Conservation (phyloP, 192 early-diverging fungal genomes). For the Linnemannia elongata region DNA sequence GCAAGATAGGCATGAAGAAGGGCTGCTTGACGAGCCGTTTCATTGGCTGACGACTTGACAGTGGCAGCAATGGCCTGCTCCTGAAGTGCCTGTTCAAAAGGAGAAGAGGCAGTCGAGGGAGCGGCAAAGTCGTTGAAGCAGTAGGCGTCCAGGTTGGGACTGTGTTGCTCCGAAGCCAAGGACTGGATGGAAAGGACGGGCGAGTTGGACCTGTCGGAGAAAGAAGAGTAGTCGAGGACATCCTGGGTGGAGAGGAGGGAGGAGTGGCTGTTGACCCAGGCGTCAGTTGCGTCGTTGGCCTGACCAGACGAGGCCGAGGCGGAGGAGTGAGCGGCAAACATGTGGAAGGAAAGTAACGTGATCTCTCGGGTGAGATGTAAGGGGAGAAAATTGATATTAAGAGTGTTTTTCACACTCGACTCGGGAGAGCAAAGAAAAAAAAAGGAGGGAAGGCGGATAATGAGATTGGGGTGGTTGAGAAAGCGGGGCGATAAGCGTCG, state of each 20-base stretch:
- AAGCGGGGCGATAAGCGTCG: neutral
- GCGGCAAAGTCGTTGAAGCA: conserved; percentile 36
- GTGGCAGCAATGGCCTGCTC: neutral
- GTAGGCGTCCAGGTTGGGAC: conserved; percentile 40
- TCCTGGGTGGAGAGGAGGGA: conserved; percentile 25
- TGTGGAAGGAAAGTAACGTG: conserved; percentile 9
- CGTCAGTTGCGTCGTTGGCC: neutral
- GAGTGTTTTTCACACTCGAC: conserved; percentile 1
- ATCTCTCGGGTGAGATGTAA: neutral
- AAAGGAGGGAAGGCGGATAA: neutral
- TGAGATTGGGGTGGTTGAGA: neutral
- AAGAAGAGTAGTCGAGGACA: conserved; percentile 54
- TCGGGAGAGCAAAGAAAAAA: conserved; percentile 1
- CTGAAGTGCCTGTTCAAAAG: neutral
- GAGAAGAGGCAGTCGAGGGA: conserved; percentile 4
- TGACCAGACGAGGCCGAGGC: conserved; percentile 8
- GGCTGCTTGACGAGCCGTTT: conserved; percentile 50
- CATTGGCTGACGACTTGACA: conserved; percentile 14
- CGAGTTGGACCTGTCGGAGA: conserved; percentile 47
- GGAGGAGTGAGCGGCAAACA: conserved; percentile 33
- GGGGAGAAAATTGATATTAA: neutral
- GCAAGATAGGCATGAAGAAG: conserved; percentile 49
- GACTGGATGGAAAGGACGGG: conserved; percentile 52
- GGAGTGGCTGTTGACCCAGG: conserved; percentile 16
- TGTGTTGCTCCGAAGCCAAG: conserved; percentile 41